Base-by-base conservation (phyloP, 352 stramenopile genomes). In the Blastocystis sp. region DNA sequence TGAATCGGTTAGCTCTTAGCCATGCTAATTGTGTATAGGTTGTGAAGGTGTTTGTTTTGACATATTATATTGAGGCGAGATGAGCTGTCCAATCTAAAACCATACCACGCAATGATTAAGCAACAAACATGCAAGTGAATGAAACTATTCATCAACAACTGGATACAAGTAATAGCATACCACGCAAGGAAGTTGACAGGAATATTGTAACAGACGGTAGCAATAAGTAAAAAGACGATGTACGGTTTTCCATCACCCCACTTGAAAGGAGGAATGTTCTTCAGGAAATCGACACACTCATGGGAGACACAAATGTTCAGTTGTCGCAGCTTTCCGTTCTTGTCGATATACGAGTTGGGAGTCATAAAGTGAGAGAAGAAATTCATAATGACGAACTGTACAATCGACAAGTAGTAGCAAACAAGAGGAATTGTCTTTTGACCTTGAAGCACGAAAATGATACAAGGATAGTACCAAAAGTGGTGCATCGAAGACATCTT, bases 381-480 rank as follows among this genome's bases (percentile, higher is more conserved):
- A n/a, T 63, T 72, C 14, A 75, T 24, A 40, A 57, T 49, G 27
- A 75, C 40, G 38, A 85, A 85, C 14, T 73, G 61, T 29, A 85
- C 38, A 6, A 85, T 69, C 16, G 75, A 85, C n/a, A 85, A 24
- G 18, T 36, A 65, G 27, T 85, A 85, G 42, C 56, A 59, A 8
- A n/a, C 42, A 44, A 85, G 40, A 18, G 56, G 38, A 44, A 85
- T 54, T 27, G 46, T 18, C 9, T 65, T 34, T 27, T 85, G 61
- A 46, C 44, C 36, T 34, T 59, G 65, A 24, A 85, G 34, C 3
- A 85, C 34, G 34, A 85, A 71, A 40, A 85, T 36, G 18, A 85
- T 61, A 27, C 57, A 65, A 3, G 75, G 75, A 24, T 73, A 85
- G 42, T 85, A 85, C 75, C 75, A 85, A 49, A 85, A 49, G 49